Evolutionary conservation across 371 early-diverging fungal genomes (phyloP).

Genomic region (Funneliformis caledonium): DNA sequence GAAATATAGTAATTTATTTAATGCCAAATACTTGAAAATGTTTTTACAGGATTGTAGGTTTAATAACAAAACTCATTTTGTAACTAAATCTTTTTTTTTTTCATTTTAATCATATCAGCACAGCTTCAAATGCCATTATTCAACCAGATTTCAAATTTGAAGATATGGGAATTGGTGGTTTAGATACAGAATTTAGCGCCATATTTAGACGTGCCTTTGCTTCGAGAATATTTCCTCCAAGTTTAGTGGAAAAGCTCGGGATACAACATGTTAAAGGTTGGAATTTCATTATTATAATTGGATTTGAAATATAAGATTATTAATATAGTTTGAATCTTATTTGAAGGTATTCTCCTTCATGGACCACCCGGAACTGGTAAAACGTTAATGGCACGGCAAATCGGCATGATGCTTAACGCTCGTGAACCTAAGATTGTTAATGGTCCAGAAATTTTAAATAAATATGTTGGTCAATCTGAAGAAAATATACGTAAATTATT

Average conservation of each 20-base stretch:
- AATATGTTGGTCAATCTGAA: constrained; percentile 99
- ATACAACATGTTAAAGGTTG: constrained; percentile 97
- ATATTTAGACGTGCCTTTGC: constrained; percentile 99
- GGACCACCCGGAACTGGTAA: constrained; percentile 99
- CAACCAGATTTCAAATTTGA: constrained; percentile 98
- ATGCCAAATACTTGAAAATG: too few relatives aligned
- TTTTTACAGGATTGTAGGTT: too few relatives aligned
- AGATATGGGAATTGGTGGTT: constrained; percentile 99
- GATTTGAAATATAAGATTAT: not conserved
- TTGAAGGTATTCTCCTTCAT: constrained; percentile 71
- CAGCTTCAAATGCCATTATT: constrained; percentile 70
- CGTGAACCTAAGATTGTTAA: constrained; percentile 97
- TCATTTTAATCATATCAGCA: constrained; percentile 41
- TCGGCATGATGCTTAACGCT: constrained; percentile 98
- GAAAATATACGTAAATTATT: constrained; percentile 99
- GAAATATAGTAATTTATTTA: not conserved
- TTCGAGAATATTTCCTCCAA: constrained; percentile 97
- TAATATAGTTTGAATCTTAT: not conserved
- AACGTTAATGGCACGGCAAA: constrained; percentile 99
- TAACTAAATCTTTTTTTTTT: not conserved
- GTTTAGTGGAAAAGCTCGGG: constrained; percentile 87
- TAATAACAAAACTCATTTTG: too few relatives aligned
- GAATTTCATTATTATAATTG: not conserved
- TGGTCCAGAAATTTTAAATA: constrained; percentile 98
- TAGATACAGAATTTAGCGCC: constrained; percentile 96